Conservation (phyloP, 2,329 filamentous ascomycete species). For the Leptoxyphium fumago region DNA sequence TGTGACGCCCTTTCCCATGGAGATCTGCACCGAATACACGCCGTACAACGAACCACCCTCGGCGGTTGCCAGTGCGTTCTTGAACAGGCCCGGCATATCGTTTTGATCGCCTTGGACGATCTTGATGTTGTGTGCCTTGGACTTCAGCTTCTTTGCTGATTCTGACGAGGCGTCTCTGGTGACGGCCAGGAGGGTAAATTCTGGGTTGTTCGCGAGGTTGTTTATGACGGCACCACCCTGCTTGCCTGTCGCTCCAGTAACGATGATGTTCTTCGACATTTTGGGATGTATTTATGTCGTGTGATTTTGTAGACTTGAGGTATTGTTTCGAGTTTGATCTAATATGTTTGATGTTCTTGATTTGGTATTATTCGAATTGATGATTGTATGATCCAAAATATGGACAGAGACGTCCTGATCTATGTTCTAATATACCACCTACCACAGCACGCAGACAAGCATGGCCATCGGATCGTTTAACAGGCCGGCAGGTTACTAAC, state of each 20-base stretch:
- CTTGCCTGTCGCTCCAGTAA: constrained; percentile 33
- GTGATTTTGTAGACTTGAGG: no score
- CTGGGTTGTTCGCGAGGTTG: constrained; percentile 20
- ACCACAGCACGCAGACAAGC: no score
- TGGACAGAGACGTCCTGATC: no score
- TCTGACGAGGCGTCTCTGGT: constrained; percentile 37
- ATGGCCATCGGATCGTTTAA: no score
- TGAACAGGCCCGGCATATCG: constrained; percentile 35
- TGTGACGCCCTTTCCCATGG: constrained; percentile 27
- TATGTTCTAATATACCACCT: no score
- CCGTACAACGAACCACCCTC: constrained; percentile 25
- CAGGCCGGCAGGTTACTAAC: no score
- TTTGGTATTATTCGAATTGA: no score
- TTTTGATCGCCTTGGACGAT: constrained; percentile 42
- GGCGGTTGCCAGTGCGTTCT: constrained; percentile 25
- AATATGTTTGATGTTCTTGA: no score
- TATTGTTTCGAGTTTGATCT: no score
- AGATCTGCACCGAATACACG: constrained; percentile 47
- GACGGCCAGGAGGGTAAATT: constrained; percentile 40
- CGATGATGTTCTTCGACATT: constrained; percentile 26
- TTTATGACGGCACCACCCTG: constrained; percentile 30
- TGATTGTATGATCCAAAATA: no score
- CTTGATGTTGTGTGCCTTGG: constrained; percentile 33
- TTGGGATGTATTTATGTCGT: background rate
- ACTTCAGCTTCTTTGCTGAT: constrained; percentile 33